Conservation (phyloP, 768 basidiomycete genomes). For the Sporobolomyces roseus region DNA sequence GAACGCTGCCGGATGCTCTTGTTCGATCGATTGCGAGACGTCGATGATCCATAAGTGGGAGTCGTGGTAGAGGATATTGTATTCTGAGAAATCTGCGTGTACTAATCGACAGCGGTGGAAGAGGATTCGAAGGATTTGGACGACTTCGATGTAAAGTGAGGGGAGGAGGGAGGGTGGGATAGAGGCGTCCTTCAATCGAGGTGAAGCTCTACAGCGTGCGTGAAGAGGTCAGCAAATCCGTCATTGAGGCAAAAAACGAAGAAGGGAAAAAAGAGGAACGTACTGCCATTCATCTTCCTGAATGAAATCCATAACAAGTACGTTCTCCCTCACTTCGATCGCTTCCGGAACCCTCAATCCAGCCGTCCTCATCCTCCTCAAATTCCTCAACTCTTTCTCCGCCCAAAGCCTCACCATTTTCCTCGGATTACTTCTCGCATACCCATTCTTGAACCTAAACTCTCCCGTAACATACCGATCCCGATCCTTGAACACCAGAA, state of each 20-base stretch:
- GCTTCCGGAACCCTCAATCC: conserved; percentile 84
- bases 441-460: conserved; percentile 83
- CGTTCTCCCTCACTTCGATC: conserved; percentile 89
- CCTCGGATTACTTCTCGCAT: conserved; percentile 75
- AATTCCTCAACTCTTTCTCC: conserved; percentile 97
- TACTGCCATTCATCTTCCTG: conserved; percentile 55
- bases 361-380: conserved; percentile 75
- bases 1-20: conserved; percentile 92
- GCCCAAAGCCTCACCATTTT: conserved; percentile 99
- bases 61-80: conserved; percentile 73
- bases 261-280: neutral
- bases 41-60: conserved; percentile 88
- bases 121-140: conserved; percentile 74
- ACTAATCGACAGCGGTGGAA: conserved; percentile 89
- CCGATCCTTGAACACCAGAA: conserved; percentile 95
- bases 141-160: conserved; percentile 69
- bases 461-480: conserved; percentile 95
- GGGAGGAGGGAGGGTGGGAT: conserved; percentile 57
- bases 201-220: conserved; percentile 66
- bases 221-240: neutral
- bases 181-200: conserved; percentile 83
- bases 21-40: conserved; percentile 97
- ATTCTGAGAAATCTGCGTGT: conserved; percentile 96
- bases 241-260: neutral
- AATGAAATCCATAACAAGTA: conserved; percentile 88